Evolutionary conservation across 2,329 filamentous ascomycete genomes (phyloP).

Genomic region (Didymella pinodella): DNA sequence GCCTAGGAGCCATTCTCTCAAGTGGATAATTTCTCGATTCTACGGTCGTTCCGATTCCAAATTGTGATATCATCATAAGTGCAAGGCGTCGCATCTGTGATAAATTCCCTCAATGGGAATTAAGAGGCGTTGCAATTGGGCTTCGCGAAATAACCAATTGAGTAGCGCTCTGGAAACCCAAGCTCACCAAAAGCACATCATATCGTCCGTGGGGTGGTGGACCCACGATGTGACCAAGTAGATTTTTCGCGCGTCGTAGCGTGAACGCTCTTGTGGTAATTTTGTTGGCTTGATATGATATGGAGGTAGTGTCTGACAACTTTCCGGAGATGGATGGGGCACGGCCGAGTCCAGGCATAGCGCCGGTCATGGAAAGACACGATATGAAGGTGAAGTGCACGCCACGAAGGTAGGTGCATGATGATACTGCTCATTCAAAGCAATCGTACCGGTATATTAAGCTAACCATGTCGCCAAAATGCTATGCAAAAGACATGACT

Average conservation of each 20-base stretch:
- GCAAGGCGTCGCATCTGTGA: constrained; percentile 9
- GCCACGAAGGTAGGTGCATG: neutral
- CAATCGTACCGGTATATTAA: neutral
- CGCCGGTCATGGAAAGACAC: neutral
- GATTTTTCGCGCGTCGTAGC: neutral
- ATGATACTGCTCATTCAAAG: neutral
- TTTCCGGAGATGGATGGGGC: constrained; percentile 1
- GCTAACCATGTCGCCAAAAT: neutral
- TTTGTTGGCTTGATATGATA: neutral
- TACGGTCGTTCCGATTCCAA: constrained; percentile 12
- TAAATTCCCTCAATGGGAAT: constrained; percentile 3
- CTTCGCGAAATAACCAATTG: constrained; percentile 8
- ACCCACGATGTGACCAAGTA: neutral
- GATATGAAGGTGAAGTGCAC: neutral
- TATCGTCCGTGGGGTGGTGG: neutral
- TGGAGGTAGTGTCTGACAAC: neutral
- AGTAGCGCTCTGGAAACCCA: constrained; percentile 7
- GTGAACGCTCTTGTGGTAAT: neutral
- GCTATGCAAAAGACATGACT: neutral
- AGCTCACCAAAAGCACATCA: neutral
- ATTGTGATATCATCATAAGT: constrained; percentile 4
- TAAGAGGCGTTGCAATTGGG: constrained; percentile 1
- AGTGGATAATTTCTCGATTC: constrained; percentile 1
- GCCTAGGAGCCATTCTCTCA: neutral
- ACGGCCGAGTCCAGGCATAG: constrained; percentile 1